phyloP scores from a whole-genome alignment of 78 protist genomes.

The Thecamonas trahens region DNA sequence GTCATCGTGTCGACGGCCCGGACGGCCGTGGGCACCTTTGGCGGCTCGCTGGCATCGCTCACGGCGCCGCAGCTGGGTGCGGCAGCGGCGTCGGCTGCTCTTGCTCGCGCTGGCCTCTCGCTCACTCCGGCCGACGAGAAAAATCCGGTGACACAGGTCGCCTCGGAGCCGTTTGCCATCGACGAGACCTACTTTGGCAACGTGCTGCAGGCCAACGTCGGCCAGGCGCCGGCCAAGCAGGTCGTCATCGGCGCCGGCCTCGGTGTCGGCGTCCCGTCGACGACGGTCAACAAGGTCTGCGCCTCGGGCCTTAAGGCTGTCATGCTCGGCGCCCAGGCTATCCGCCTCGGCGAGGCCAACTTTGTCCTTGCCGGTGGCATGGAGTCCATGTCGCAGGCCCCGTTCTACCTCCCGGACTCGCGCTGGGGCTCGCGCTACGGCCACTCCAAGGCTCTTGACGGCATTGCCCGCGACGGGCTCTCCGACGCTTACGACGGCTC shows the following conservation, averaged over 20 bases:
- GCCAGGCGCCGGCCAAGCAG: conserved; percentile 87
- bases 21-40: conserved; percentile 80
- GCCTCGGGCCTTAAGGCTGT: conserved; percentile 94
- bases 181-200: conserved; percentile 84
- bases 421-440: conserved; percentile 75
- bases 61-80: conserved; percentile 79
- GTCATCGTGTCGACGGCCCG: conserved; percentile 78
- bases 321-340: conserved; percentile 80
- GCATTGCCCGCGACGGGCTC: conserved; percentile 85
- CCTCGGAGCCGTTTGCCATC: not conserved
- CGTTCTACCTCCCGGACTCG: conserved; percentile 65
- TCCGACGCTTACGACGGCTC: conserved; percentile 70
- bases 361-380: conserved; percentile 90
- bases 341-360: conserved; percentile 65
- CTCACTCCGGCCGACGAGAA: not conserved
- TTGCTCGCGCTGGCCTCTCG: conserved; percentile 45
- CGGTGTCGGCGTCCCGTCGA: conserved; percentile 3
- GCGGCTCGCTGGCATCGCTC: conserved; percentile 46
- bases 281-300: conserved; percentile 89
- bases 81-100: conserved; percentile 61
- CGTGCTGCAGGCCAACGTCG: conserved; percentile 64
- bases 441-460: conserved; percentile 49
- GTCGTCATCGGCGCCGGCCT: conserved; percentile 71
- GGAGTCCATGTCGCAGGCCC: conserved; percentile 94
- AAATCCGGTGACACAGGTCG: not conserved